These are phyloP conservation scores for Luffa acutangula DNA, from an alignment of 306 rosid species.

Conservation along the genomic window DNA sequence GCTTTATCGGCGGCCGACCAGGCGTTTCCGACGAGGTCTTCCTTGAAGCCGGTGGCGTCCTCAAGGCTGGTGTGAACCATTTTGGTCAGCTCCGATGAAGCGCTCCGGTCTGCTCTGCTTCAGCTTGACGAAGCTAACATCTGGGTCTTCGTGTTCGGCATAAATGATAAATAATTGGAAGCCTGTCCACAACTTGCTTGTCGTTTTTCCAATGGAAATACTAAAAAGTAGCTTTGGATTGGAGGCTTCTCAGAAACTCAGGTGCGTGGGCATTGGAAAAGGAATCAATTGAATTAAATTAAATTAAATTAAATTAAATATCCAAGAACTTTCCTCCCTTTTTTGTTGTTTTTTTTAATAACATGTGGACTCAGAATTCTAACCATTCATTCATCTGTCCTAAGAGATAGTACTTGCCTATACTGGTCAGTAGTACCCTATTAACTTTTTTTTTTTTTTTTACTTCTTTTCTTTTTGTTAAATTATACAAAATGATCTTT, in stretches of 20 bases:
- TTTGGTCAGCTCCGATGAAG: neutral
- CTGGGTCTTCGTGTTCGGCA: neutral
- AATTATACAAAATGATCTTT: no score
- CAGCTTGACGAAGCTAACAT: neutral
- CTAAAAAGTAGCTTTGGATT: neutral
- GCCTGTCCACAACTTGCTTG: neutral
- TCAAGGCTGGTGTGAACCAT: slow-evolving; percentile 30
- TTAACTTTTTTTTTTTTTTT: no score
- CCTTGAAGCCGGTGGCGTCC: slow-evolving; percentile 20
- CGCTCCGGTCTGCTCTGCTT: neutral
- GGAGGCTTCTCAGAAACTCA: neutral
- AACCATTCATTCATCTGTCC: no score
- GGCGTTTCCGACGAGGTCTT: slow-evolving; percentile 26
- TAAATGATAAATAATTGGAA: neutral
- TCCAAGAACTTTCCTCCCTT: neutral
- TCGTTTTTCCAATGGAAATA: neutral
- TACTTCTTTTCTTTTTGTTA: no score
- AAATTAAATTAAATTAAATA: neutral
- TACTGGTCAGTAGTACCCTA: no score
- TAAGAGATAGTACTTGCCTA: no score
- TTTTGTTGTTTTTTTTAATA: neutral
- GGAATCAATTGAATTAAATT: neutral
- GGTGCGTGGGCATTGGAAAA: neutral
- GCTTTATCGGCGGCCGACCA: slow-evolving; percentile 27
- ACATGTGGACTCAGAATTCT: no score